Evolutionary conservation across 2,329 filamentous ascomycete species (phyloP).

Genomic region (Blumeriella jaapii): DNA sequence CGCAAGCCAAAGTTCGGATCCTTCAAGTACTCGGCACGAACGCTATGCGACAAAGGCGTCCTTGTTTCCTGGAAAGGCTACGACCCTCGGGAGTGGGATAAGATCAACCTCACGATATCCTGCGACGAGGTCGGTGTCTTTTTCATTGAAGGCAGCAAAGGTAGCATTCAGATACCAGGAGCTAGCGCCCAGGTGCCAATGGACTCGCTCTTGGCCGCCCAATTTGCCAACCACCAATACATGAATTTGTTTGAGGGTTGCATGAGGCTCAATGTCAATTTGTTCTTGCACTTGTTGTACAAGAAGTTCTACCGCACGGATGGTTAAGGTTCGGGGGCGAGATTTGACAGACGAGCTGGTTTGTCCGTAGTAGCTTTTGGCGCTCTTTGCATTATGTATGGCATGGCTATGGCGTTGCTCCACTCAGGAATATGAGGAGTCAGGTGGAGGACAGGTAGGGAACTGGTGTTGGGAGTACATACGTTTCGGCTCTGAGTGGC

Average conservation of each 20-base stretch:
- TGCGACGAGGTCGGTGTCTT: slow-evolving; percentile 93
- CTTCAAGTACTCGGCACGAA: slow-evolving; percentile 90
- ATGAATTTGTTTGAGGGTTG: slow-evolving; percentile 85
- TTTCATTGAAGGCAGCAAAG: slow-evolving; percentile 78
- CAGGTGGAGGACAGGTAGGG: slow-evolving; percentile 5
- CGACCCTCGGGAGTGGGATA: slow-evolving; percentile 72
- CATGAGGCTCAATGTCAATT: slow-evolving; percentile 86
- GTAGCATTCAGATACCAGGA: slow-evolving; percentile 91
- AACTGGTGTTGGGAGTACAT: slow-evolving; percentile 21
- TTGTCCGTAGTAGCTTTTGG: slow-evolving; percentile 6
- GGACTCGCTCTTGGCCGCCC: slow-evolving; percentile 88
- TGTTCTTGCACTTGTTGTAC: slow-evolving; percentile 92
- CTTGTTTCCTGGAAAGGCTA: slow-evolving; percentile 86
- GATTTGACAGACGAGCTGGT: slow-evolving; percentile 6
- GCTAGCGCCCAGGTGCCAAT: slow-evolving; percentile 81
- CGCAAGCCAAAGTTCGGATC: slow-evolving; percentile 95
- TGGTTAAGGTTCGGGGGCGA: slow-evolving; percentile 15
- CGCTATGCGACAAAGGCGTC: slow-evolving; percentile 85
- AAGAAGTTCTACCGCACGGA: slow-evolving; percentile 91
- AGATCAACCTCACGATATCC: slow-evolving; percentile 86
- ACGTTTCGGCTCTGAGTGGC: slow-evolving; percentile 15
- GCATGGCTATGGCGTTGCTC: slow-evolving; percentile 21
- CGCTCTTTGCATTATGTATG: slow-evolving; percentile 11
- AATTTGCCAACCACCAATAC: slow-evolving; percentile 94
- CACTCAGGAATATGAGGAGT: slow-evolving; percentile 8